Conservation (phyloP, 192 early-diverging fungal genomes). For the Globomyces pollinis-pini region DNA sequence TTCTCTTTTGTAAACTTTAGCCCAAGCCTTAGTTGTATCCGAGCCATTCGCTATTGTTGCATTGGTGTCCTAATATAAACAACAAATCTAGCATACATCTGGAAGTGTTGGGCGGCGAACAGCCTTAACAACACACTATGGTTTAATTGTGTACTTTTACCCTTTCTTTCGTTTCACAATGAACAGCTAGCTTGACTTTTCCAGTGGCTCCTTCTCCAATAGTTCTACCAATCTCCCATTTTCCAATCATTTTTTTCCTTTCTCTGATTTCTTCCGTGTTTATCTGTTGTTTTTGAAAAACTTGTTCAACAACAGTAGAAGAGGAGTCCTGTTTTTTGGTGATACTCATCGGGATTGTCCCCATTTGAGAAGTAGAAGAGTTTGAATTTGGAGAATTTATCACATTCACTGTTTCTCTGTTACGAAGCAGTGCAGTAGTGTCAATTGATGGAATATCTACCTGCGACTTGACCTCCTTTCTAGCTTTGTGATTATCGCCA, state of each 20-base stretch:
- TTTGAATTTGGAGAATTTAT: too few species aligned
- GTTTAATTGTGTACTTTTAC: conserved; percentile 7
- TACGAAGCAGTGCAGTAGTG: too few species aligned
- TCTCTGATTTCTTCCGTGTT: not conserved
- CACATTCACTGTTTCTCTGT: too few species aligned
- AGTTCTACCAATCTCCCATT: conserved; percentile 30
- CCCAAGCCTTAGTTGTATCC: conserved; percentile 11
- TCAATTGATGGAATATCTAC: not conserved
- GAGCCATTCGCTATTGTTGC: not conserved
- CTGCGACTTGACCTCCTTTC: not conserved
- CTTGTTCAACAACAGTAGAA: not conserved
- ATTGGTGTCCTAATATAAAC: too few species aligned
- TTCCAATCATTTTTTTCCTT: conserved; percentile 13
- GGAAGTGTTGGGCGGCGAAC: conserved; percentile 18
- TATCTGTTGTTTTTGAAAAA: not conserved
- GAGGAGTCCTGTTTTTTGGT: not conserved
- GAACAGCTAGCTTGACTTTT: conserved; percentile 25
- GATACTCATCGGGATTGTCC: too few species aligned
- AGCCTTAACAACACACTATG: conserved; percentile 32
- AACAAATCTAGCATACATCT: not conserved
- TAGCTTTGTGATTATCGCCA: not conserved
- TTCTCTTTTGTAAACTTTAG: conserved; percentile 23
- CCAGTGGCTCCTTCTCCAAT: conserved; percentile 28
- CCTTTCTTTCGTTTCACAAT: conserved; percentile 23
- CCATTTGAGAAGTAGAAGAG: too few species aligned